A percentile compares a stretch with the other conserved stretches of the same genome.
phyloP scores from a whole-genome alignment of 331 rosid species.

The Telfairia occidentalis region DNA sequence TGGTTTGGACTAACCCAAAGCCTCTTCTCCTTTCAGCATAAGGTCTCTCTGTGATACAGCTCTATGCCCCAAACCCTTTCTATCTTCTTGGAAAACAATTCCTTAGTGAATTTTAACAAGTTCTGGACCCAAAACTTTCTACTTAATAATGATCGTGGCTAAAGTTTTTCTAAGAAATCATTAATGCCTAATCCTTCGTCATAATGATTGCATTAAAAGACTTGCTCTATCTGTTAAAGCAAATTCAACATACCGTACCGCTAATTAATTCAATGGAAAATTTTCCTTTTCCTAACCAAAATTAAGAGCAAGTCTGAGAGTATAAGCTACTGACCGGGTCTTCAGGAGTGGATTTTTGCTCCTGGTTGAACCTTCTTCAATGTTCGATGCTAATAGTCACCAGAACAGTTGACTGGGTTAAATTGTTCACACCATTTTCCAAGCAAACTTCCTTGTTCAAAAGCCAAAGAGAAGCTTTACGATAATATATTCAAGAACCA shows the following conservation, averaged over 20 bases:
- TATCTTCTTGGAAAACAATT: neutral
- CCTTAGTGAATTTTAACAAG: neutral
- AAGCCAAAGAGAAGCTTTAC: conserved; percentile 1
- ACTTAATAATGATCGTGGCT: neutral
- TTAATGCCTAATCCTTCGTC: neutral
- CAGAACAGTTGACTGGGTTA: neutral
- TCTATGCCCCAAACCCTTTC: neutral
- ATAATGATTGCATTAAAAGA: neutral
- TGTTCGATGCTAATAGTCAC: neutral
- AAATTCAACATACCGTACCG: neutral
- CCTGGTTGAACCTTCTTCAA: neutral
- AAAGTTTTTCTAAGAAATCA: neutral
- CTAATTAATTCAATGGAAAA: neutral
- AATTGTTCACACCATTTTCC: neutral
- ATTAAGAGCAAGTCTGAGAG: neutral
- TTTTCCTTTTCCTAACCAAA: neutral
- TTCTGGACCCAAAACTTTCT: neutral
- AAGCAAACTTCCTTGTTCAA: conserved; percentile 1
- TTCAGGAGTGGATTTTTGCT: neutral
- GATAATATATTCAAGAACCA: neutral
- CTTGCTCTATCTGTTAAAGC: neutral
- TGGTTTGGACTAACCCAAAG: neutral
- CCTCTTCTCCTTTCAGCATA: neutral
- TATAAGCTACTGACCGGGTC: neutral
- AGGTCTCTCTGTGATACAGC: neutral